These are phyloP conservation scores for Hyaloperonospora brassicae DNA, from an alignment of 352 stramenopile species.

Conservation along the genomic window DNA sequence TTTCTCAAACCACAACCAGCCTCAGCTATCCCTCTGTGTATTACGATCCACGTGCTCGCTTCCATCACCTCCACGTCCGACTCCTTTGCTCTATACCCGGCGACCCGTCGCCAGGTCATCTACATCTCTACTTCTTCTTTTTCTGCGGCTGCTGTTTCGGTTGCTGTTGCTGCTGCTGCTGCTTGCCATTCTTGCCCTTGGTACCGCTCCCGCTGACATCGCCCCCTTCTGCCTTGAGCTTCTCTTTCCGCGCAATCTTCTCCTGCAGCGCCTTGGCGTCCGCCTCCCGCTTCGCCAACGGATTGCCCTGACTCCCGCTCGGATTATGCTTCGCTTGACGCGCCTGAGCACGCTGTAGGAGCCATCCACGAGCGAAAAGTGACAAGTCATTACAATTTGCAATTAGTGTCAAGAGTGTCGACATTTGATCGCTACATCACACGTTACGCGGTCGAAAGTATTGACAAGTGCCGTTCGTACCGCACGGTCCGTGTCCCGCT, in stretches of 20 bases:
- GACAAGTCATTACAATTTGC: not conserved
- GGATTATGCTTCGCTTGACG: constrained; percentile 47
- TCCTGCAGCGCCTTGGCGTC: constrained; percentile 75
- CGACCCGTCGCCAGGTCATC: no score
- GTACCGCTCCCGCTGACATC: constrained; percentile 15
- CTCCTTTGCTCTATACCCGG: no score
- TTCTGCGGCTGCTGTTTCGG: no score
- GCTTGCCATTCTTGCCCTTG: constrained; percentile 34
- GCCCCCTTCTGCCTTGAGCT: constrained; percentile 47
- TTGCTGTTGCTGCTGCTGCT: constrained; percentile 5
- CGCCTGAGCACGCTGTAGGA: constrained; percentile 61
- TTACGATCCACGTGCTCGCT: no score
- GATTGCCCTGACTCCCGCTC: constrained; percentile 37
- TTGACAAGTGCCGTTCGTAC: constrained; percentile 20
- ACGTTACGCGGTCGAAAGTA: no score
- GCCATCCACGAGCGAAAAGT: not conserved
- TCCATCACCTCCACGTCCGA: no score
- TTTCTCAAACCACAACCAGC: no score
- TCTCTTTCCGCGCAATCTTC: constrained; percentile 72
- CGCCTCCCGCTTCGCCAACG: constrained; percentile 51
- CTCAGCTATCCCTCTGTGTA: no score
- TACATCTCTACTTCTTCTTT: no score
- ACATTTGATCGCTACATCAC: no score
- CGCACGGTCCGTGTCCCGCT: constrained; percentile 64
- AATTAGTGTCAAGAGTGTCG: no score